Evolutionary conservation across 23 red algal genomes (phyloP).

Genomic region (Gracilaria caudata): DNA sequence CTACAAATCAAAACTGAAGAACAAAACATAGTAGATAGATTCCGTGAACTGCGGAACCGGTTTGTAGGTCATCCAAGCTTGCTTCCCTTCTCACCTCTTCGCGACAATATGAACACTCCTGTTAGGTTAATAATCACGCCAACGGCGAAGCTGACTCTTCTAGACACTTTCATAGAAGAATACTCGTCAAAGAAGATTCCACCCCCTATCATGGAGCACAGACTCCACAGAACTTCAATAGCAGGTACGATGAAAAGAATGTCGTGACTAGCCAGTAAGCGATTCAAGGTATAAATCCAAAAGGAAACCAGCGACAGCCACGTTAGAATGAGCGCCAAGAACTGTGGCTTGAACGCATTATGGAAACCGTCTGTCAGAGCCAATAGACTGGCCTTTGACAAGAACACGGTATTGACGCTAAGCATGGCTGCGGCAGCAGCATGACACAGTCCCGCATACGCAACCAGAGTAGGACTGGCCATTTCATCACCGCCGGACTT

Average conservation of each 20-base stretch:
- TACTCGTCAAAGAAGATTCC: slow-evolving; percentile 88
- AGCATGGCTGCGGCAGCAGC: slow-evolving; percentile 68
- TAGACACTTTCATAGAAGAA: slow-evolving; percentile 23
- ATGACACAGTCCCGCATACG: slow-evolving; percentile 69
- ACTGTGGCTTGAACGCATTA: slow-evolving; percentile 63
- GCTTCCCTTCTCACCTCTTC: slow-evolving; percentile 69
- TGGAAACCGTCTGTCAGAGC: slow-evolving; percentile 67
- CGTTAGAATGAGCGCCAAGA: slow-evolving; percentile 47
- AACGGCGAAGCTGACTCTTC: slow-evolving; percentile 49
- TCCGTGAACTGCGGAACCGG: not conserved
- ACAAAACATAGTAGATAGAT: not conserved
- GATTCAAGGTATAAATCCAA: slow-evolving; percentile 83
- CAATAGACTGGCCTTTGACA: slow-evolving; percentile 65
- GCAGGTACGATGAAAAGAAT: slow-evolving; percentile 83
- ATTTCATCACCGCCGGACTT: slow-evolving; percentile 48
- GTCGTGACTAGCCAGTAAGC: slow-evolving; percentile 66
- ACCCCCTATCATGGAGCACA: slow-evolving; percentile 67
- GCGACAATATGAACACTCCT: slow-evolving; percentile 59
- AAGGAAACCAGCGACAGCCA: slow-evolving; percentile 71
- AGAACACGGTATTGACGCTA: slow-evolving; percentile 73
- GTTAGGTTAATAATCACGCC: slow-evolving; percentile 65
- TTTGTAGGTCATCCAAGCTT: slow-evolving; percentile 36
- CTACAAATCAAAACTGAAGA: slow-evolving; percentile 37
- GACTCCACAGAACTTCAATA: slow-evolving; percentile 81
- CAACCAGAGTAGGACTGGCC: slow-evolving; percentile 57